phyloP scores from a whole-genome alignment of 805 yeast genomes.

The Phaffomyces antillensis region DNA sequence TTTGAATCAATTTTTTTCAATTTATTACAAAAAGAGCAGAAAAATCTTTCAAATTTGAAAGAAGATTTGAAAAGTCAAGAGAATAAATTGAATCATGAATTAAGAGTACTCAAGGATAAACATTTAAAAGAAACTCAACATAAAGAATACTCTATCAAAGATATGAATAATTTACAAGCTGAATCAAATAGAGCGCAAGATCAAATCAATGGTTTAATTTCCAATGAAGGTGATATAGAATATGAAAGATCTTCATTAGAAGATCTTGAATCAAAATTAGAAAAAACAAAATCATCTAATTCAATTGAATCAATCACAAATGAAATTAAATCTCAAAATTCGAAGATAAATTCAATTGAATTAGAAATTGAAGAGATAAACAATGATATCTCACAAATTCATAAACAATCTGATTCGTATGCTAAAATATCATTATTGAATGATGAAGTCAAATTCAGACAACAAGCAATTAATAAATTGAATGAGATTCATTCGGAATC shows the following conservation, averaged over 20 bases:
- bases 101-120: constrained; percentile 21
- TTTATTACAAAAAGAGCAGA: constrained; percentile 3
- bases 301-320: constrained; percentile 24
- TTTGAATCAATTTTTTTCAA: constrained; percentile 2
- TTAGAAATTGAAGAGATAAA: constrained; percentile 45
- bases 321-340: constrained; percentile 33
- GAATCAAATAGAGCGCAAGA: constrained; percentile 32
- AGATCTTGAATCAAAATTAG: constrained; percentile 30
- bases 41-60: constrained; percentile 7
- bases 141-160: constrained; percentile 33
- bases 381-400: constrained; percentile 42
- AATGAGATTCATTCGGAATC: constrained; percentile 17
- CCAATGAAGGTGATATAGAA: constrained; percentile 41
- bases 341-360: constrained; percentile 31
- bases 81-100: background rate
- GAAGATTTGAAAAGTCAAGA: constrained; percentile 10
- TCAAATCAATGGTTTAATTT: constrained; percentile 30
- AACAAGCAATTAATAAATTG: constrained; percentile 25
- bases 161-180: constrained; percentile 28
- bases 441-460: constrained; percentile 32
- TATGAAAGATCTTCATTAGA: constrained; percentile 37
- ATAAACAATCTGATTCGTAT: constrained; percentile 50
- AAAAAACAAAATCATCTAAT: constrained; percentile 23
- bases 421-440: constrained; percentile 44
- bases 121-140: constrained; percentile 38